phyloP scores from a whole-genome alignment of 371 early-diverging fungal genomes.

The Capillidium heterosporum region DNA sequence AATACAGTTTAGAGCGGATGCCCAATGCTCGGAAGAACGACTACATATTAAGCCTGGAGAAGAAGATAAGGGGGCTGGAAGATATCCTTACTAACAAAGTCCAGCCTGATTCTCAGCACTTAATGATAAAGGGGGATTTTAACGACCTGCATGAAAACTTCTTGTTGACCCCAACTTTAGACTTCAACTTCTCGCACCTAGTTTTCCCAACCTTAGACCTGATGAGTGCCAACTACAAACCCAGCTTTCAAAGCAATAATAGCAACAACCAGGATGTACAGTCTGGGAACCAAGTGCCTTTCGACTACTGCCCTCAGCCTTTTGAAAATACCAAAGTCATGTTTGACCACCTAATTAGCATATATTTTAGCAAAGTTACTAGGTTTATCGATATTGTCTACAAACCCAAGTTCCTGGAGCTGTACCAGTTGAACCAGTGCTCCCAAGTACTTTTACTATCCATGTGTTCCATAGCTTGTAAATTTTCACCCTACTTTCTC shows the following conservation, averaged over 20 bases:
- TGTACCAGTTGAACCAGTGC: background rate
- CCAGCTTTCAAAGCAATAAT: no score
- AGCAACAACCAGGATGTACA: no score
- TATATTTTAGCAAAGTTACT: background rate
- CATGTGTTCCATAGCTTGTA: background rate
- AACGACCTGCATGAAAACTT: background rate
- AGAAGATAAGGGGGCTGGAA: background rate
- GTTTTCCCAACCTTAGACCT: no score
- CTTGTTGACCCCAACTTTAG: background rate
- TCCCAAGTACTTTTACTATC: background rate
- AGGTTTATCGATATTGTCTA: background rate
- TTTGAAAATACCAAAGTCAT: background rate
- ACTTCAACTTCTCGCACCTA: no score
- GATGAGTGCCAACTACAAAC: no score
- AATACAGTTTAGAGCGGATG: background rate
- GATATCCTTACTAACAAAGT: background rate
- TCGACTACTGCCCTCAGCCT: no score
- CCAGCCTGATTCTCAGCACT: no score
- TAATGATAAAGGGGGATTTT: background rate
- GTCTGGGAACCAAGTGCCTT: no score
- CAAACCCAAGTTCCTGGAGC: background rate
- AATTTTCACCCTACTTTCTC: background rate
- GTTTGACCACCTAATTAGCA: background rate
- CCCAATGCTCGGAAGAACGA: background rate
- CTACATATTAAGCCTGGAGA: background rate